Evolutionary conservation across 164 flowering plant species (phyloP), one percentile per base, ranked within the genome.

Genomic region (Vitis rupestris): DNA sequence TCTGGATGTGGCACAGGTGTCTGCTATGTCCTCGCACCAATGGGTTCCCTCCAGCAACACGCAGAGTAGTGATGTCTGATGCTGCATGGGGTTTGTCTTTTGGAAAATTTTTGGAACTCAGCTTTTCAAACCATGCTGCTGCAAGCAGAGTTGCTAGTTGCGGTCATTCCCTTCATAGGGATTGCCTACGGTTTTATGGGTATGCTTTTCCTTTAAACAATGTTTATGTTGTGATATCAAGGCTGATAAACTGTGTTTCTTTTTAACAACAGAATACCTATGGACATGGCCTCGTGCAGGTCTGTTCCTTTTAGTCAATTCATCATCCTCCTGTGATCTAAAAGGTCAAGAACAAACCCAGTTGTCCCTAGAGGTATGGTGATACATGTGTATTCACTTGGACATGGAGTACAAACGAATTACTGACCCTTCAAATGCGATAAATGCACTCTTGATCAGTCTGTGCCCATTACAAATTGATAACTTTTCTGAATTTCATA

Each of bases 1-100:
- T 92, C 66, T 92, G 98, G 98, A 92, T 92, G 98, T 92, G 98
- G 98, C 98, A 90, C 56, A 74, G 98, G 68, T 92, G 98, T 79
- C 71, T 92, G 70, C 74, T 77, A 50, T 92, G 96, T 74, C 98
- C 96, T 53, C 79, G 96, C 47, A 74, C 55, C 37, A 81, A 79
- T 72, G 92, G 94, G 7, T 88, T 85, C 61, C 98, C 98, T 56
- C 98, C 96, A 8, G 93, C 98, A 56, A 92, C 98, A 47, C 76
- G 83, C 52, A 88, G 98, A 74, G 74, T 90, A 12, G 85, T 88
- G 64, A 93, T 93, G 98, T 93, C 98, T 61, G 90, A 93, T 88
- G 98, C 98, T 74, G 98, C 98, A 48, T 93, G 98, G 98, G 98
- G 98, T 47, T 73, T 93, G 72, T 93, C 98, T 19, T 90, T 93